These are phyloP conservation scores for Paraconiothyrium sp. DNA, from an alignment of 2,329 filamentous ascomycete species.

Conservation along the genomic window DNA sequence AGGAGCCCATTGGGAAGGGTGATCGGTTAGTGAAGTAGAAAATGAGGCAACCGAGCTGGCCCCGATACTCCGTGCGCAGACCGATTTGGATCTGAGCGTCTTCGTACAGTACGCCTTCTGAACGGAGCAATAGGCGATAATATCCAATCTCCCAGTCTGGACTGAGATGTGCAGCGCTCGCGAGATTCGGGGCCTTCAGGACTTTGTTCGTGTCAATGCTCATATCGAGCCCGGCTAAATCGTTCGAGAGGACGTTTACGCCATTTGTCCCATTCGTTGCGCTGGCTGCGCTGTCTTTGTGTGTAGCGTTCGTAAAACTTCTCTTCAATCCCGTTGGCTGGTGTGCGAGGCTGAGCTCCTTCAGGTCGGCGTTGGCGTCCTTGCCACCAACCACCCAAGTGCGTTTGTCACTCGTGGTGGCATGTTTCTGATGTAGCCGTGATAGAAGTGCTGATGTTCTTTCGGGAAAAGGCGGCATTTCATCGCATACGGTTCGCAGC, in stretches of 20 bases:
- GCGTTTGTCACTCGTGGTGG: conserved; percentile 89
- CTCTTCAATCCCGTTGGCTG: conserved; percentile 86
- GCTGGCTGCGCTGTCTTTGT: conserved; percentile 39
- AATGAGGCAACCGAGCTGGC: conserved; percentile 94
- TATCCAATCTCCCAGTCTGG: conserved; percentile 95
- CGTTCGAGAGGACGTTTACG: conserved; percentile 61
- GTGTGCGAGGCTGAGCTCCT: conserved; percentile 77
- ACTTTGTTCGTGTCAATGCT: conserved; percentile 66
- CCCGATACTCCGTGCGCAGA: conserved; percentile 90
- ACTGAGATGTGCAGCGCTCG: conserved; percentile 89
- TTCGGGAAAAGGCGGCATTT: conserved; percentile 98
- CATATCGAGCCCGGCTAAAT: conserved; percentile 84
- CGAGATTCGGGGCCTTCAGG: conserved; percentile 80
- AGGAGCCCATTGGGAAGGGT: conserved; percentile 82
- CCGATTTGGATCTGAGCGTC: conserved; percentile 94
- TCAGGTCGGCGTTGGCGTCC: conserved; percentile 84
- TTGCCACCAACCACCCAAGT: conserved; percentile 99
- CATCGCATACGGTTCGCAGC: conserved; percentile 91
- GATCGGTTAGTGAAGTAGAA: conserved; percentile 97
- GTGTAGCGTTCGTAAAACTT: conserved; percentile 72
- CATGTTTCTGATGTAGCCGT: conserved; percentile 92
- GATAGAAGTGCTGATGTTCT: conserved; percentile 91
- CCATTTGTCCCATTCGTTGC: conserved; percentile 57
- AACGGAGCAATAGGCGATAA: conserved; percentile 78
- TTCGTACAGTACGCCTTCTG: conserved; percentile 92